These are phyloP conservation scores for Fusarium anthophilum DNA, from an alignment of 2,329 filamentous ascomycete species.

Conservation along the genomic window DNA sequence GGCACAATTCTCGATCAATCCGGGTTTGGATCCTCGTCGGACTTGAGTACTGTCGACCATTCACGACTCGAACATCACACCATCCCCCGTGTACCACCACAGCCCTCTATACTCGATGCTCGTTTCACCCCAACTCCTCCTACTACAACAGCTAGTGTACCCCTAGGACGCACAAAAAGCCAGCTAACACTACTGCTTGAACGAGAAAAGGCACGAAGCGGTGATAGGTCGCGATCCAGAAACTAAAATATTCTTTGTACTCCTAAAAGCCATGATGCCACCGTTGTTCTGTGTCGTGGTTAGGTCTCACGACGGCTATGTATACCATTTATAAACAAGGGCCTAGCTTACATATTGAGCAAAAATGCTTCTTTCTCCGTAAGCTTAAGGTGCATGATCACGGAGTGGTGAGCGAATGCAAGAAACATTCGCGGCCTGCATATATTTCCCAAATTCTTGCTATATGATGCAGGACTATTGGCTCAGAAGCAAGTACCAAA, in stretches of 20 bases:
- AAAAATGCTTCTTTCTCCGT: not conserved
- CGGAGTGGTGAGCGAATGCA: constrained; percentile 20
- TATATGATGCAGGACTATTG: not conserved
- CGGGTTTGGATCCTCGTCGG: constrained; percentile 45
- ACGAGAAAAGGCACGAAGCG: constrained; percentile 56
- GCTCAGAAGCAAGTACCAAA: not conserved
- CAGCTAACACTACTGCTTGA: constrained; percentile 67
- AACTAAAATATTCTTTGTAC: constrained; percentile 35
- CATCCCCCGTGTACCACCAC: constrained; percentile 34
- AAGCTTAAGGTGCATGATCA: not conserved
- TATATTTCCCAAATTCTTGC: not conserved
- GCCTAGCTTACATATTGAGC: not conserved
- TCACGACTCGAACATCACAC: constrained; percentile 37
- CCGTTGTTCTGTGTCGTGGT: constrained; percentile 4
- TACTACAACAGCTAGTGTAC: constrained; percentile 55
- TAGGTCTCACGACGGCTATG: not conserved
- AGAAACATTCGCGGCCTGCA: not conserved
- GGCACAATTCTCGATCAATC: constrained; percentile 57
- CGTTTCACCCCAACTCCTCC: constrained; percentile 61
- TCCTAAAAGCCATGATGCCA: not conserved
- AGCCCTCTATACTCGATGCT: constrained; percentile 47
- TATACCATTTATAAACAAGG: not conserved
- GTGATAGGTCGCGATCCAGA: constrained; percentile 42
- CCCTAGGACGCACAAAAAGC: constrained; percentile 67
- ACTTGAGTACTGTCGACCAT: constrained; percentile 32